Base-by-base conservation (phyloP, 116 monocot genomes). In the Trichopus zeylanicus region DNA sequence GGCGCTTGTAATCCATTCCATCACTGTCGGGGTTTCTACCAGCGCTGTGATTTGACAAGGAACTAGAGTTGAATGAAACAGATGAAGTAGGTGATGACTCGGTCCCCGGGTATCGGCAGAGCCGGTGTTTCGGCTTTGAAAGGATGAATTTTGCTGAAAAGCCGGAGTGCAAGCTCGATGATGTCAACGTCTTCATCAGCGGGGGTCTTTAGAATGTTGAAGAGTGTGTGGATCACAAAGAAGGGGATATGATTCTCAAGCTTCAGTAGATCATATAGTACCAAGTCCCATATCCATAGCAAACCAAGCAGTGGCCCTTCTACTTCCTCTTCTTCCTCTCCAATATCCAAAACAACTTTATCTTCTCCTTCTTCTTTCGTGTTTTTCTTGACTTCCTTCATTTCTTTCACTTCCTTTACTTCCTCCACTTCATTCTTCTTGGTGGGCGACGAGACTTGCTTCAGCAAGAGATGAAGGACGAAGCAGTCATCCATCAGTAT, bases 191-290 rank as follows among this genome's bases (percentile, higher is more conserved):
- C 10, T 20, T 37, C 51, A 27, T 74, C 74, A 1, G 6, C 16
- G 2, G 51, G 46, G 13, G 67, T 63, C 19, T 31, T 63, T 4
- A 68, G 51, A 22, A 42, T 3, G 2, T 66, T 39, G 27, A 46
- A 66, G 6, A 73, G 53, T n/a, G 53, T 66, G 3, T 55, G 55
- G 31, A 76, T 33, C 1, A 76, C 32, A 34, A 53, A 49, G 62
- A 74, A 74, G 25, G 74, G 74, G 7, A 74, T 67, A 49, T 74
- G 74, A 42, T 75, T 75, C 28, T 75, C 75, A 24, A 70, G 66
- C 56, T 58, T 66, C n/a, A 42, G 13, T 3, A 42, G 42, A 42
- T 42, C 42, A 42, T 42, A 0, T n/a, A 42, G n/a, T n/a, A 42
- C 42, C 2, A 42, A 42, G 42, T 42, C n/a, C 42, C 42, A 42